Conservation (phyloP, 805 yeast genomes). For the Sugiyamaella boreocaroliniensis region DNA sequence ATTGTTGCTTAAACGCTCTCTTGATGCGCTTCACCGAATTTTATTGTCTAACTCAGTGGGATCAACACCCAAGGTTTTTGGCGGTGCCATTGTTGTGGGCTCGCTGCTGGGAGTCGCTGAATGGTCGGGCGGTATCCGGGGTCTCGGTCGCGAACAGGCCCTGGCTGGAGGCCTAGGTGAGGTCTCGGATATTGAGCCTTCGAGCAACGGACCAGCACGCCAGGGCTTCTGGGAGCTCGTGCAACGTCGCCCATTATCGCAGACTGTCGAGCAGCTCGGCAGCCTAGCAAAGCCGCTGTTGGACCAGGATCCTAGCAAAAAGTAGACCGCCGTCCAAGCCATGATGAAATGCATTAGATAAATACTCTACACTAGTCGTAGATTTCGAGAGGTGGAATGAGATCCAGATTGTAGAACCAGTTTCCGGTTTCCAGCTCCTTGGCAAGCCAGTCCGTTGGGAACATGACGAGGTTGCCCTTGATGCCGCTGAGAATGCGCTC, state of each 20-base stretch:
- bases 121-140: conserved; percentile 26
- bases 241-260: conserved; percentile 74
- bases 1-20: no score
- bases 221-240: conserved; percentile 76
- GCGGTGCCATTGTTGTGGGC: conserved; percentile 42
- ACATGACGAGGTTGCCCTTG: conserved; percentile 83
- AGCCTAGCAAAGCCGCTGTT: conserved; percentile 24
- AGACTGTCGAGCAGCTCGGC: conserved; percentile 71
- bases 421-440: conserved; percentile 82
- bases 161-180: conserved; percentile 22
- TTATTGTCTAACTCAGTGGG: conserved; percentile 7
- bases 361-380: conserved; percentile 46
- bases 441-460: conserved; percentile 86
- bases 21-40: background rate
- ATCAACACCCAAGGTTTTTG: conserved; percentile 37
- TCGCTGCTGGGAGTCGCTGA: conserved; percentile 36
- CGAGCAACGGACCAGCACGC: conserved; percentile 21
- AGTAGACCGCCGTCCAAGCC: background rate
- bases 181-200: conserved; percentile 35
- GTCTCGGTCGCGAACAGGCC: conserved; percentile 25
- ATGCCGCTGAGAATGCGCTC: conserved; percentile 62
- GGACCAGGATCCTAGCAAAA: background rate
- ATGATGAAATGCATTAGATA: background rate
- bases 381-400: conserved; percentile 91
- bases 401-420: conserved; percentile 92